A percentile compares a stretch with the other conserved stretches of the same genome.
Evolutionary conservation across 352 stramenopile genomes (phyloP).

Genomic region (Phytophthora fragariae): DNA sequence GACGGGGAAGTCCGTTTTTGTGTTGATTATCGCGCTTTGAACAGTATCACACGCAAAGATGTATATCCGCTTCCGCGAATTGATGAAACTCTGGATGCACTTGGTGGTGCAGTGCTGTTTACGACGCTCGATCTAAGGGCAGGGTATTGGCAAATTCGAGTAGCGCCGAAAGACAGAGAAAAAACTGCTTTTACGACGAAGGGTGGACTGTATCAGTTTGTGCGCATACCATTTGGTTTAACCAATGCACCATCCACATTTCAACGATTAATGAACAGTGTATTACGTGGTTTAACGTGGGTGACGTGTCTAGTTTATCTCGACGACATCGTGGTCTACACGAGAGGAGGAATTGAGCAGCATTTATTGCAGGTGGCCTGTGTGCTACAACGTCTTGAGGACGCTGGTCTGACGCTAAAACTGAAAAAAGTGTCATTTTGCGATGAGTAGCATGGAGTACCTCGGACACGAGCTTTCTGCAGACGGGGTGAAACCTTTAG

Average conservation of each 20-base stretch:
- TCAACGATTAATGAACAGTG: too few species aligned
- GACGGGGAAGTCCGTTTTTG: neutral
- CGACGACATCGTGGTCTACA: neutral
- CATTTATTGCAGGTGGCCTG: neutral
- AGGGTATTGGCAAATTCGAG: too few species aligned
- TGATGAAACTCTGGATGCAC: neutral
- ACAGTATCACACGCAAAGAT: neutral
- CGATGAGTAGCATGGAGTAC: neutral
- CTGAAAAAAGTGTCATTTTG: neutral
- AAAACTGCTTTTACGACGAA: too few species aligned
- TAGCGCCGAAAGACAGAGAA: too few species aligned
- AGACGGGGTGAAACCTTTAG: too few species aligned
- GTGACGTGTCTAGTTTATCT: neutral
- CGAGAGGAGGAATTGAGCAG: neutral
- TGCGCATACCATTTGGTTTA: too few species aligned
- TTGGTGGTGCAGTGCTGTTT: too few species aligned
- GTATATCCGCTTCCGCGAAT: neutral
- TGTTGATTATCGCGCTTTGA: neutral
- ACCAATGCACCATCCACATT: too few species aligned
- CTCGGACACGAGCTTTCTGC: neutral
- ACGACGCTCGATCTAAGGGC: too few species aligned
- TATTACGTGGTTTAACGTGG: too few species aligned
- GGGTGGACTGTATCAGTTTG: too few species aligned
- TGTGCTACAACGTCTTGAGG: neutral
- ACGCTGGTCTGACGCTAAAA: neutral